These are phyloP conservation scores for Cryoendolithus antarcticus DNA, from an alignment of 2,329 filamentous ascomycete species.

Conservation along the genomic window DNA sequence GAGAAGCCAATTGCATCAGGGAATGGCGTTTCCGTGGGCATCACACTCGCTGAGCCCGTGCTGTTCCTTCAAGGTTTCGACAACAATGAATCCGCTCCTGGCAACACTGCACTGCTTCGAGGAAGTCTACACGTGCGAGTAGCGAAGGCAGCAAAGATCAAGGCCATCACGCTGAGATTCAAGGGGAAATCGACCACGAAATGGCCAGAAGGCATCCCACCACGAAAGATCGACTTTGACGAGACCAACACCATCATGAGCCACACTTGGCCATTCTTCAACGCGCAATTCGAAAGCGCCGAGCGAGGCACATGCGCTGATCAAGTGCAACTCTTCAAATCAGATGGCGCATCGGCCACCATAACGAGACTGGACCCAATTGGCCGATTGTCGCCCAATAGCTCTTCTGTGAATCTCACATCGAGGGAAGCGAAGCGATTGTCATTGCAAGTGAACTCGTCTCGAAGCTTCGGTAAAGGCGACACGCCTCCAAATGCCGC, in stretches of 20 bases:
- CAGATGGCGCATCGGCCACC: conserved; percentile 20
- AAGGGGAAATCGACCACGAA: conserved; percentile 76
- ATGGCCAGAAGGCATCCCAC: conserved; percentile 92
- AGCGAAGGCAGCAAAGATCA: conserved; percentile 84
- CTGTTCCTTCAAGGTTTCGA: conserved; percentile 71
- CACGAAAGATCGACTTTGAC: conserved; percentile 67
- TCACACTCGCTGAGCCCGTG: conserved; percentile 66
- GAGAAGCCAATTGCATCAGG: conserved; percentile 67
- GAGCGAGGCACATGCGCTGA: conserved; percentile 52
- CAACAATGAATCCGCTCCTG: conserved; percentile 49
- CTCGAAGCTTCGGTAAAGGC: conserved; percentile 72
- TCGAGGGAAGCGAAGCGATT: conserved; percentile 50
- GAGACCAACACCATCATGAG: conserved; percentile 80
- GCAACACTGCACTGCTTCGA: conserved; percentile 69
- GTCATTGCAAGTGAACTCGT: conserved; percentile 68
- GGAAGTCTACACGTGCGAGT: conserved; percentile 73
- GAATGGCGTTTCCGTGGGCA: conserved; percentile 61
- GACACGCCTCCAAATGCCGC: conserved; percentile 47
- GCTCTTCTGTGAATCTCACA: conserved; percentile 31
- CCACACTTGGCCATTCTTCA: conserved; percentile 87
- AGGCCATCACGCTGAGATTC: conserved; percentile 78
- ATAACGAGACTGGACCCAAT: conserved; percentile 21
- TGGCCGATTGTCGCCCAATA: conserved; percentile 23
- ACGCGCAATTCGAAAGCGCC: conserved; percentile 52
- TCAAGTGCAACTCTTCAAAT: conserved; percentile 44